Evolutionary conservation across 2,329 filamentous ascomycete species (phyloP).

Genomic region (Curvularia verruculosa): DNA sequence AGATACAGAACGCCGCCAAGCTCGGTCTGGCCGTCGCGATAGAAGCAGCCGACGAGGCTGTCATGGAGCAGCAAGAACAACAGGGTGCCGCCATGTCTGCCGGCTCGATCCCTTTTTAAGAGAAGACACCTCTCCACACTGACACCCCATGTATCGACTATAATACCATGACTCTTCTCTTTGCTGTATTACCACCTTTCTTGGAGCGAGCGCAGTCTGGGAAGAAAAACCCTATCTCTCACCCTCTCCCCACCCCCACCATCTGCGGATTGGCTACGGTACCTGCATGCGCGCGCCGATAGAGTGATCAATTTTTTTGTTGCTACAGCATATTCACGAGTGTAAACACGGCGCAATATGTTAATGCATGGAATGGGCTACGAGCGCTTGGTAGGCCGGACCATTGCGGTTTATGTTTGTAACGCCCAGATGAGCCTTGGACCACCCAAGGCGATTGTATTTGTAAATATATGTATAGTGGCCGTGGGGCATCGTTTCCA

Average conservation of each 20-base stretch:
- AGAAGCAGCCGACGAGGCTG: slow-evolving; percentile 50
- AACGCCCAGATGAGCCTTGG: slow-evolving; percentile 18
- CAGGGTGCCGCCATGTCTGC: slow-evolving; percentile 33
- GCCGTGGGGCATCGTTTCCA: slow-evolving; percentile 27
- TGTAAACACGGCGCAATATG: slow-evolving; percentile 36
- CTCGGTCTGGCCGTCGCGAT: slow-evolving; percentile 87
- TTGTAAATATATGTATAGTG: slow-evolving; percentile 48
- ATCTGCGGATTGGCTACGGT: slow-evolving; percentile 38
- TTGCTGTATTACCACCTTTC: slow-evolving; percentile 50
- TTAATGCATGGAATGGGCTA: slow-evolving; percentile 29
- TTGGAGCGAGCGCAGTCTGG: slow-evolving; percentile 36
- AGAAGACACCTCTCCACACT: slow-evolving; percentile 22
- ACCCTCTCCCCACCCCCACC: slow-evolving; percentile 32
- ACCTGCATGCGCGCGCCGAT: slow-evolving; percentile 23
- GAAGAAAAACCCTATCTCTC: slow-evolving; percentile 7
- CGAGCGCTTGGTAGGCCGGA: slow-evolving; percentile 25
- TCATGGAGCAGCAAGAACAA: slow-evolving; percentile 51
- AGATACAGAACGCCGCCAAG: slow-evolving; percentile 83
- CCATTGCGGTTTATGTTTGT: slow-evolving; percentile 18
- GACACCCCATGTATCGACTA: slow-evolving; percentile 37
- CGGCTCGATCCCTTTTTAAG: slow-evolving; percentile 51
- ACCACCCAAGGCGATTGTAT: slow-evolving; percentile 19
- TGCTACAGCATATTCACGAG: slow-evolving; percentile 20
- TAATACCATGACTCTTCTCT: slow-evolving; percentile 48
- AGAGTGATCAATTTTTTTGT: slow-evolving; percentile 9